Evolutionary conservation across 441 rosid genomes (phyloP).

Genomic region (Erysimum cheiri): DNA sequence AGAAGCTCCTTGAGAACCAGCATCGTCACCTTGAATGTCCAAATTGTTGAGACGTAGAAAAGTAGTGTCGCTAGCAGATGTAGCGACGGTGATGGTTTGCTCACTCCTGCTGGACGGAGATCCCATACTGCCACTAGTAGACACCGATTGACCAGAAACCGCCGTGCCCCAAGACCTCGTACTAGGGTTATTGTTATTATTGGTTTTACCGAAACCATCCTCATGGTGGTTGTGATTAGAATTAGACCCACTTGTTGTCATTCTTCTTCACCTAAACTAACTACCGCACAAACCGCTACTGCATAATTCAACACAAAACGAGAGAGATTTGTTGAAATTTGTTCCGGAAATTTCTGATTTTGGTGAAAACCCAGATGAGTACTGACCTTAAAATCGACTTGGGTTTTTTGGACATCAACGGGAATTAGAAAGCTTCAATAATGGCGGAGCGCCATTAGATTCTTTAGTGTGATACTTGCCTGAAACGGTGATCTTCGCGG

Average conservation of each 20-base stretch:
- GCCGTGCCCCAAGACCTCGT: constrained; percentile 85
- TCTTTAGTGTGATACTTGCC: constrained; percentile 15
- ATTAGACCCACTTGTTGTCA: constrained; percentile 64
- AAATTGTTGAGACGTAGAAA: constrained; percentile 72
- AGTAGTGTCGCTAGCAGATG: constrained; percentile 80
- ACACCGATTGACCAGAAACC: constrained; percentile 84
- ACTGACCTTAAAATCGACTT: constrained; percentile 42
- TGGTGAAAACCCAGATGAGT: constrained; percentile 40
- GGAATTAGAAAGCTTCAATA: constrained; percentile 15
- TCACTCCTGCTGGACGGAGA: constrained; percentile 88
- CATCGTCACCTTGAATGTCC: constrained; percentile 91
- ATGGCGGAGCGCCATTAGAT: constrained; percentile 24
- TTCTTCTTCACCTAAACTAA: constrained; percentile 42
- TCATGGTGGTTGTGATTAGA: constrained; percentile 56
- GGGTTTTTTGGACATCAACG: constrained; percentile 29
- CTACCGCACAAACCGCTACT: constrained; percentile 25
- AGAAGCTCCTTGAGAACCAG: constrained; percentile 79
- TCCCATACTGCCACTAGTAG: constrained; percentile 96
- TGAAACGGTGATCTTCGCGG: constrained; percentile 19
- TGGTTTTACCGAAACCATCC: constrained; percentile 46
- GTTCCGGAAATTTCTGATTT: constrained; percentile 8
- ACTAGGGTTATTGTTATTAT: constrained; percentile 56
- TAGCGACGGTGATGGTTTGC: constrained; percentile 67
- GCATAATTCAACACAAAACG: neutral
- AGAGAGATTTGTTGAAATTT: neutral